A percentile compares a stretch with the other conserved stretches of the same genome.
Conservation (phyloP, 306 rosid genomes). For the Dryas octopetala region DNA sequence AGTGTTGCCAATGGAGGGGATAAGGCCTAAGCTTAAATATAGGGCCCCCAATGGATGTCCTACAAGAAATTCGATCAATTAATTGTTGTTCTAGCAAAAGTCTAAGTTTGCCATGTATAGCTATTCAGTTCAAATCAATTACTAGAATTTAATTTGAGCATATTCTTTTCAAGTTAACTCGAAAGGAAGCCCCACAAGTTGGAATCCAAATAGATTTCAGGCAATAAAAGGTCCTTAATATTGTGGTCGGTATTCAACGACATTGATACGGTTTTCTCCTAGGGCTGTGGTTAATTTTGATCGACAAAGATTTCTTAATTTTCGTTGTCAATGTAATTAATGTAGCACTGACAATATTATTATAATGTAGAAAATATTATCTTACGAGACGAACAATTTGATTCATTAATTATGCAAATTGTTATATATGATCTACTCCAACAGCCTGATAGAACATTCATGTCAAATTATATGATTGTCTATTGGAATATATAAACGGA, state of each 20-base stretch:
- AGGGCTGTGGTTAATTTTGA: neutral
- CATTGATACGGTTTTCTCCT: slow-evolving; percentile 10
- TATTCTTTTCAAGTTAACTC: neutral
- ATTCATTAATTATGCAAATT: too few relatives aligned
- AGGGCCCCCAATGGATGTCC: neutral
- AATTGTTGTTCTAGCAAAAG: neutral
- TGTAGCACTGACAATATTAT: too few relatives aligned
- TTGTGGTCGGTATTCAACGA: neutral
- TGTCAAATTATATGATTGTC: too few relatives aligned
- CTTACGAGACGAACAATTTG: too few relatives aligned
- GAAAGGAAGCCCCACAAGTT: neutral
- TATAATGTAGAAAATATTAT: too few relatives aligned
- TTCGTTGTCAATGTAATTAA: too few relatives aligned
- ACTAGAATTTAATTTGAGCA: neutral
- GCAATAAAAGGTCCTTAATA: too few relatives aligned
- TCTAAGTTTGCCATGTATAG: neutral
- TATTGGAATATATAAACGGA: too few relatives aligned
- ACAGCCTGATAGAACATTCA: too few relatives aligned
- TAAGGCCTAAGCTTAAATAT: slow-evolving; percentile 31
- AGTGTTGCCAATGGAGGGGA: slow-evolving; percentile 15
- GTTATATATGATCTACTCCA: too few relatives aligned
- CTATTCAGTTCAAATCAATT: neutral
- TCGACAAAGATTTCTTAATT: too few relatives aligned
- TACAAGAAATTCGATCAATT: neutral
- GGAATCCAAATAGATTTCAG: too few relatives aligned